phyloP scores from a whole-genome alignment of 257 asterid genomes.

The Mentha longifolia region DNA sequence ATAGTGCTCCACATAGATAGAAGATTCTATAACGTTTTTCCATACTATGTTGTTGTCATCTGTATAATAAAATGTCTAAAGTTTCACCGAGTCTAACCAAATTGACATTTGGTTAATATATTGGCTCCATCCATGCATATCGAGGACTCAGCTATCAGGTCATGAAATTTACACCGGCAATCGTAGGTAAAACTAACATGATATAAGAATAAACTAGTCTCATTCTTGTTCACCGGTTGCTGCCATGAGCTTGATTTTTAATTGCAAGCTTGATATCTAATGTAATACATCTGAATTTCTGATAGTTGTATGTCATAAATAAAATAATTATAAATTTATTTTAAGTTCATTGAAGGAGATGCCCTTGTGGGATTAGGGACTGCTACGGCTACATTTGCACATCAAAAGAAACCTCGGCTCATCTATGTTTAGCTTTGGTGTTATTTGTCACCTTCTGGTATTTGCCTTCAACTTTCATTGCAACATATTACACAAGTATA shows the following conservation, averaged over 20 bases:
- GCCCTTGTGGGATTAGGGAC: not conserved
- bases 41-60: conserved; percentile 11
- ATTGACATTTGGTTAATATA: conserved; percentile 11
- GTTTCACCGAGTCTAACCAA: not conserved
- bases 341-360: conserved; percentile 12
- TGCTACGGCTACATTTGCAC: not conserved
- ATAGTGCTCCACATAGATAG: not conserved
- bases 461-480: too few relatives aligned
- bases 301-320: not conserved
- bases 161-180: not conserved
- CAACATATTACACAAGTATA: too few relatives aligned
- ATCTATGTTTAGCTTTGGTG: too few relatives aligned
- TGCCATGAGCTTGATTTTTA: conserved; percentile 4
- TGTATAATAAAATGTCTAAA: not conserved
- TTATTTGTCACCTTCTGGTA: too few relatives aligned
- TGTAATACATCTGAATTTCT: not conserved
- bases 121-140: conserved; percentile 1
- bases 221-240: not conserved
- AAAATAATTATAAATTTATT: not conserved
- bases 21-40: conserved; percentile 16
- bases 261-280: not conserved
- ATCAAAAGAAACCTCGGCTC: not conserved
- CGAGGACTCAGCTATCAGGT: not conserved
- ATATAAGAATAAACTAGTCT: conserved; percentile 3
- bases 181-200: not conserved